Conservation (phyloP, 305 asterid species). For the Fraxinus floribunda region DNA sequence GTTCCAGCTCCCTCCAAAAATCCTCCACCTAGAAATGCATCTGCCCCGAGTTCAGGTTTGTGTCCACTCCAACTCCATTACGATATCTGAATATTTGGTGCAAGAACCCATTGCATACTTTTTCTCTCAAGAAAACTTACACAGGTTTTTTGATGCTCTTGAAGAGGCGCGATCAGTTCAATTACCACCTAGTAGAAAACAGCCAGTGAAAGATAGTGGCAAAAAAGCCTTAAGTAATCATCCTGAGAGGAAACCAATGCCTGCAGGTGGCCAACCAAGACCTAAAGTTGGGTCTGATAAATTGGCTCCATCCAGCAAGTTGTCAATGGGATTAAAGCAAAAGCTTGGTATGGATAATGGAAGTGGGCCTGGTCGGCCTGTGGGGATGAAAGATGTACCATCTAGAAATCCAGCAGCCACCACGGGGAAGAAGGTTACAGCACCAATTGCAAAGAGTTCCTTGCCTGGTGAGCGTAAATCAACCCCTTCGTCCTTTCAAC, state of each 20-base stretch:
- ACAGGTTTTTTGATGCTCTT: slow-evolving; percentile 66
- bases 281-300: slow-evolving; percentile 45
- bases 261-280: slow-evolving; percentile 36
- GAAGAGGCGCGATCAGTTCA: slow-evolving; percentile 63
- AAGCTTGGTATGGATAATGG: slow-evolving; percentile 52
- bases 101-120: slow-evolving; percentile 28
- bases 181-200: slow-evolving; percentile 38
- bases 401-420: slow-evolving; percentile 39
- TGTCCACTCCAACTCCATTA: slow-evolving; percentile 27
- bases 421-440: slow-evolving; percentile 38
- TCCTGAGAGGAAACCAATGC: slow-evolving; percentile 40
- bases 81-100: slow-evolving; percentile 28
- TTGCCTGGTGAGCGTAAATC: slow-evolving; percentile 36
- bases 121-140: slow-evolving; percentile 60
- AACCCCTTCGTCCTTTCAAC: slow-evolving; percentile 25
- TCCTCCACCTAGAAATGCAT: slow-evolving; percentile 45
- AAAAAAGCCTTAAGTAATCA: slow-evolving; percentile 37
- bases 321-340: slow-evolving; percentile 41
- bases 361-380: slow-evolving; percentile 77
- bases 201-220: slow-evolving; percentile 35
- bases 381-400: slow-evolving; percentile 44
- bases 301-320: slow-evolving; percentile 30
- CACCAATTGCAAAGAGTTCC: slow-evolving; percentile 37
- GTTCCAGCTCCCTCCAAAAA: slow-evolving; percentile 54
- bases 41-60: slow-evolving; percentile 68